phyloP scores from a whole-genome alignment of 2,329 filamentous ascomycete species.

The Diaporthe vexans region DNA sequence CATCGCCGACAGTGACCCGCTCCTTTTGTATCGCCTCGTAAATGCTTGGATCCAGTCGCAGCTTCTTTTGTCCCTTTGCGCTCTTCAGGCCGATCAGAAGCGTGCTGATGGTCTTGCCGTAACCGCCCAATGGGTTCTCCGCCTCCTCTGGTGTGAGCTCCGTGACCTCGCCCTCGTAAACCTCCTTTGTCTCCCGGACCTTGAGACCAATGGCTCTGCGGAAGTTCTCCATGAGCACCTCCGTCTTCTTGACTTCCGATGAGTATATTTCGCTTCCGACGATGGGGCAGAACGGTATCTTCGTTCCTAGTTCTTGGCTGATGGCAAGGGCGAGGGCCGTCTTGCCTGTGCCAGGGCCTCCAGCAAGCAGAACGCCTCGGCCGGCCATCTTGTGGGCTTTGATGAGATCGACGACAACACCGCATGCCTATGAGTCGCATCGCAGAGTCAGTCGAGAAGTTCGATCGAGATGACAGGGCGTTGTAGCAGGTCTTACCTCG shows the following conservation, averaged over 20 bases:
- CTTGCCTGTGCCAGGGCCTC: constrained; percentile 96
- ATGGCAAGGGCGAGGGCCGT: constrained; percentile 95
- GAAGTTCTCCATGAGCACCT: constrained; percentile 99
- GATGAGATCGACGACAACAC: constrained; percentile 95
- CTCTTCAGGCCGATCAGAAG: constrained; percentile 95
- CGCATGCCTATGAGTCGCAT: constrained; percentile 78
- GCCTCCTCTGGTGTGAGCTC: constrained; percentile 98
- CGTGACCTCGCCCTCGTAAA: constrained; percentile 98
- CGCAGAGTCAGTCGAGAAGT: constrained; percentile 15
- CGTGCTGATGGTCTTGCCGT: constrained; percentile 97
- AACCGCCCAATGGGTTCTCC: constrained; percentile 96
- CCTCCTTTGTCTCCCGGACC: constrained; percentile 98
- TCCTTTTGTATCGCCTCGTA: constrained; percentile 99
- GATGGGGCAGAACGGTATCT: constrained; percentile 98
- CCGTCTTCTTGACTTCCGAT: constrained; percentile 99
- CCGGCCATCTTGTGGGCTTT: constrained; percentile 98
- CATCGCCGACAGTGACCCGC: constrained; percentile 93
- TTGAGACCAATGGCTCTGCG: constrained; percentile 95
- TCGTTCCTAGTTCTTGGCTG: constrained; percentile 96
- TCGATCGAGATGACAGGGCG: neutral
- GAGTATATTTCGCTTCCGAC: constrained; percentile 99
- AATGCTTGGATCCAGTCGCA: constrained; percentile 95
- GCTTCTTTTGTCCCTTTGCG: constrained; percentile 96
- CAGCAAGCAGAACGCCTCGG: constrained; percentile 91
- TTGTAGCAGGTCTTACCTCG: constrained; percentile 73